Conservation (phyloP, 345 rosid species). For the Alliaria petiolata region DNA sequence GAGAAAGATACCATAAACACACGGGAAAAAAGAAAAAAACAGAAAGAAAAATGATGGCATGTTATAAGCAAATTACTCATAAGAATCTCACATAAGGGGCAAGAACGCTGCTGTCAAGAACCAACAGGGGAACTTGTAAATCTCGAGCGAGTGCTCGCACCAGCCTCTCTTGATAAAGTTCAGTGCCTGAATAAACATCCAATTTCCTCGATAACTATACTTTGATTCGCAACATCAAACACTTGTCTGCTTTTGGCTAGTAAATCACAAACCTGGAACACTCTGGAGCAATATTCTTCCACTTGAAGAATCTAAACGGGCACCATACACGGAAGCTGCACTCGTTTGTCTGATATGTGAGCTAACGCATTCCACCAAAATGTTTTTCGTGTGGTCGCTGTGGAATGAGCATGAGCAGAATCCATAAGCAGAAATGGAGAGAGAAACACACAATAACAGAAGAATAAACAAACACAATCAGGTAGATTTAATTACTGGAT, state of each 20-base stretch:
- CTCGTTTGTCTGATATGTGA: constrained; percentile 78
- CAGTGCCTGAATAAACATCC: constrained; percentile 61
- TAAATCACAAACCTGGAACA: constrained; percentile 83
- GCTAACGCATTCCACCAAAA: constrained; percentile 80
- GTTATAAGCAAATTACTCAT: constrained; percentile 3
- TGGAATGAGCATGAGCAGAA: constrained; percentile 12
- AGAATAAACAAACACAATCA: not conserved
- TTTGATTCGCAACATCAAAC: constrained; percentile 9
- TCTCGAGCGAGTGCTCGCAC: constrained; percentile 90
- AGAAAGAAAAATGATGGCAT: too few relatives aligned
- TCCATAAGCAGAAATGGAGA: constrained; percentile 4
- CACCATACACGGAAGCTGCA: constrained; percentile 54
- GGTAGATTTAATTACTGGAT: constrained; percentile 60
- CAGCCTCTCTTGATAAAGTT: constrained; percentile 87
- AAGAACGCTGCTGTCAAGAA: constrained; percentile 88
- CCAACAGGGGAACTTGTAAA: constrained; percentile 74
- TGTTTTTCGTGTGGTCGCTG: constrained; percentile 72
- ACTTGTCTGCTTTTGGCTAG: too few relatives aligned
- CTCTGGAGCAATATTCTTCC: constrained; percentile 90
- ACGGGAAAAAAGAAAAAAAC: too few relatives aligned
- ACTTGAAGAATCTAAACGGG: constrained; percentile 78
- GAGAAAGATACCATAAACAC: constrained; percentile 4
- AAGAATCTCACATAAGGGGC: constrained; percentile 87
- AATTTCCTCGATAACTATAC: not conserved
- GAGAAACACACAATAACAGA: not conserved